A percentile compares a stretch with the other conserved stretches of the same genome.
These are phyloP conservation scores for Scedosporium apiospermum DNA, from an alignment of 2,329 filamentous ascomycete genomes.

Conservation along the genomic window DNA sequence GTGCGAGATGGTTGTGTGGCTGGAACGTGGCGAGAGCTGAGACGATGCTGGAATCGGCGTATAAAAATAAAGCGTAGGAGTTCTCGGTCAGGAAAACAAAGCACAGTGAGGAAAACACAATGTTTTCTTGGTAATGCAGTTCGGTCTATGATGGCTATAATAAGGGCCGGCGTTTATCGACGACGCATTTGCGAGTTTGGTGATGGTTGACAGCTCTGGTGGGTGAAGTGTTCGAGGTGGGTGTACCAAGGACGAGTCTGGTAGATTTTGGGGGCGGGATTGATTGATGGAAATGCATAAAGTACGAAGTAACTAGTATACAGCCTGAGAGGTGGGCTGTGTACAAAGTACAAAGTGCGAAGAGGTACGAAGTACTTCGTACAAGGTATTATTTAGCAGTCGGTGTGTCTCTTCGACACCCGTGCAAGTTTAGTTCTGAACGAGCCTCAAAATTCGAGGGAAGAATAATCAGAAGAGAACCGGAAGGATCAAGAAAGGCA, in stretches of 20 bases:
- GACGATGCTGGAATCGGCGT: not conserved
- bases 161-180: not conserved
- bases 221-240: not conserved
- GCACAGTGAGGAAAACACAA: not conserved
- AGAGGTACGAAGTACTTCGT: too few relatives aligned
- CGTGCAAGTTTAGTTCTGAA: not conserved
- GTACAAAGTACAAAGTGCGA: not conserved
- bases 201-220: not conserved
- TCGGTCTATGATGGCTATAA: not conserved
- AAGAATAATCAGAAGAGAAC: not conserved
- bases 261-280: not conserved
- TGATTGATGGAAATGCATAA: too few relatives aligned
- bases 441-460: not conserved
- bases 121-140: not conserved
- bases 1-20: conserved; percentile 7
- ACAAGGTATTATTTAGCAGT: too few relatives aligned
- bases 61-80: not conserved
- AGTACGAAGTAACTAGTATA: not conserved
- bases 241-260: too few relatives aligned
- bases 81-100: not conserved
- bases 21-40: conserved; percentile 33
- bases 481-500: not conserved
- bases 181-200: not conserved
- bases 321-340: not conserved
- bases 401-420: not conserved